Base-by-base conservation (phyloP, 2,329 filamentous ascomycete species). In the Hypoxylon sp. region DNA sequence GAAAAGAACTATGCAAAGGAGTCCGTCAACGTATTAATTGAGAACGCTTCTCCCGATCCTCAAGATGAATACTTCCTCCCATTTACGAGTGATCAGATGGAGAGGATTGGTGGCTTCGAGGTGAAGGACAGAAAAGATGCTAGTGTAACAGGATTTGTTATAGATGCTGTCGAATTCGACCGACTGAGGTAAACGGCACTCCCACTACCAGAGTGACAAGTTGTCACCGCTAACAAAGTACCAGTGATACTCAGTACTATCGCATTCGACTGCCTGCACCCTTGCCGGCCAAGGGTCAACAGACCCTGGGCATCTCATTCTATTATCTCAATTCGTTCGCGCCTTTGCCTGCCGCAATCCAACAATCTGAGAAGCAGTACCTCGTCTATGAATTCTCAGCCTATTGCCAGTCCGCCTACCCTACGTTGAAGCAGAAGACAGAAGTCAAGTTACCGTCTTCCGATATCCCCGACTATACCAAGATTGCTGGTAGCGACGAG, bases 1-100 rank as follows among this genome's bases (percentile, higher is more conserved):
- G 95, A 98, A 81, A 98, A 97, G 85, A 92, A 89, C 72, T 98
- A 96, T 75, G 89, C 90, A 59, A 90, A 94, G 77, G 95, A 98
- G 81, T 91, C 90, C 12, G 88, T 97, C 84, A 97, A 98, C 81
- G 90, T 97, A n/a, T 85, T 97, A 54, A 88, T 99, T 69, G 91
- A 97, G 83, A 99, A 99, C 79, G 84, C 92, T 71, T 92, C 91
- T 75, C 85, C 87, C 67, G 83, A 90, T 71, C 87, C 94, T 16
- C 94, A 98, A 77, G 88, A 89, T 78, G 91, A 97, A 79, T 99
- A 99, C 85, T 98, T 91, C 79, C 75, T 99, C 56, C 92, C 94
- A 2, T 97, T 99, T 77, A 90, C 92, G 61, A 84, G 90, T 63
- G 87, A 90, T 68, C 84, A 93, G 79, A 87, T 97, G 74, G 86